Percentiles rank a stretch among this genome's conserved stretches.
These are phyloP conservation scores for Cadophora sp. DNA, from an alignment of 2,329 filamentous ascomycete genomes.

Conservation along the genomic window DNA sequence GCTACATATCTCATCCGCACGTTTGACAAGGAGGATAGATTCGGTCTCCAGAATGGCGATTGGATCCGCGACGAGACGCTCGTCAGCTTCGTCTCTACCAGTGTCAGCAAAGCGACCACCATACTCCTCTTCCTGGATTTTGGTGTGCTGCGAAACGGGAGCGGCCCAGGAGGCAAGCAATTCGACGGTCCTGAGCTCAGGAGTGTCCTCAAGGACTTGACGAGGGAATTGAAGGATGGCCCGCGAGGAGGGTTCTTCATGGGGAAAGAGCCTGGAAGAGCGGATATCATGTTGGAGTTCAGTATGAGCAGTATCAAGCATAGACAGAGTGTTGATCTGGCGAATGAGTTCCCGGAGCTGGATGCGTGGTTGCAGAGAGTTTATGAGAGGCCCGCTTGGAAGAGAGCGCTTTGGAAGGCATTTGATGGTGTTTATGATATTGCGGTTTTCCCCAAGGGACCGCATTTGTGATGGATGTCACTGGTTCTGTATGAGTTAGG, in stretches of 20 bases:
- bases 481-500: neutral
- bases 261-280: conserved; percentile 41
- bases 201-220: conserved; percentile 28
- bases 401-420: conserved; percentile 40
- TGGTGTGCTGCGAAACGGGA: conserved; percentile 23
- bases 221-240: conserved; percentile 34
- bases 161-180: conserved; percentile 9
- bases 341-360: conserved; percentile 43
- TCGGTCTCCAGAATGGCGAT: conserved; percentile 38
- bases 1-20: conserved; percentile 44
- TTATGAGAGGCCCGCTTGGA: conserved; percentile 40
- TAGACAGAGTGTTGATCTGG: conserved; percentile 41
- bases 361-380: conserved; percentile 43
- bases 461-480: conserved; percentile 8
- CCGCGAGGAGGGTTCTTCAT: conserved; percentile 36
- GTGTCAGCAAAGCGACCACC: conserved; percentile 29
- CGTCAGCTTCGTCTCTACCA: conserved; percentile 35
- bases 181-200: conserved; percentile 29
- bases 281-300: conserved; percentile 45
- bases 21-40: conserved; percentile 42
- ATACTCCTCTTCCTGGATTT: conserved; percentile 39
- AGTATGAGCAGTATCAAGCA: conserved; percentile 41
- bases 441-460: conserved; percentile 27
- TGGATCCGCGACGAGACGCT: conserved; percentile 43
- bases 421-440: conserved; percentile 41